These are phyloP conservation scores for Ciborinia camelliae DNA, from an alignment of 2,329 filamentous ascomycete genomes.

Conservation along the genomic window DNA sequence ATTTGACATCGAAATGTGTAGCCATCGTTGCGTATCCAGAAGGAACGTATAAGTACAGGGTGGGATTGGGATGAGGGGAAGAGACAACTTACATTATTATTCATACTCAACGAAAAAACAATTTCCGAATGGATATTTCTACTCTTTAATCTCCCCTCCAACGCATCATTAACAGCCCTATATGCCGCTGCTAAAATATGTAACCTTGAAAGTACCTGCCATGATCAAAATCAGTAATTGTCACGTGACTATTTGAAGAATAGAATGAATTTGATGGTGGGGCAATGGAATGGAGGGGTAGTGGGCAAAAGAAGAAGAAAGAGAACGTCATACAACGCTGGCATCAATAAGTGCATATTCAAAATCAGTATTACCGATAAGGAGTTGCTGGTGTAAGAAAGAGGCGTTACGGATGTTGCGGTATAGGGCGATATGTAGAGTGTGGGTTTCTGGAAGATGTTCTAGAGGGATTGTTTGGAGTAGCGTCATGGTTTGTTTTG, in stretches of 20 bases:
- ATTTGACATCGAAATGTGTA: not conserved
- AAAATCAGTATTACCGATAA: slow-evolving; percentile 79
- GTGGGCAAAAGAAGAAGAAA: not conserved
- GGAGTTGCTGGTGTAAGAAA: slow-evolving; percentile 76
- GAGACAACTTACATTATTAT: slow-evolving; percentile 48
- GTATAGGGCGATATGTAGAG: slow-evolving; percentile 73
- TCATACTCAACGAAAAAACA: slow-evolving; percentile 52
- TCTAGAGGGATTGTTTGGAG: slow-evolving; percentile 66
- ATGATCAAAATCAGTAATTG: accelerated
- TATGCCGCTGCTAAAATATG: slow-evolving; percentile 50
- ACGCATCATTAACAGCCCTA: slow-evolving; percentile 47
- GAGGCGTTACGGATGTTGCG: slow-evolving; percentile 70
- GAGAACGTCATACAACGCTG: slow-evolving; percentile 55
- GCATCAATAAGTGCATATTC: slow-evolving; percentile 95
- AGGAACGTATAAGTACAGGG: not conserved
- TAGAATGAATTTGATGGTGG: not conserved
- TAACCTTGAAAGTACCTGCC: slow-evolving; percentile 45
- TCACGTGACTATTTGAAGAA: slow-evolving; percentile 22
- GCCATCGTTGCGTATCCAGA: not conserved
- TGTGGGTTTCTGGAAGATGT: slow-evolving; percentile 66
- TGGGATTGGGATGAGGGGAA: slow-evolving; percentile 8
- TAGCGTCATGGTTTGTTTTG: slow-evolving; percentile 40
- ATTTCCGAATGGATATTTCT: slow-evolving; percentile 55
- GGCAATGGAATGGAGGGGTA: not conserved
- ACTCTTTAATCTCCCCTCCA: slow-evolving; percentile 44